Base-by-base conservation (phyloP, 2,329 filamentous ascomycete species). In the Aspergillus quadrilineatus region DNA sequence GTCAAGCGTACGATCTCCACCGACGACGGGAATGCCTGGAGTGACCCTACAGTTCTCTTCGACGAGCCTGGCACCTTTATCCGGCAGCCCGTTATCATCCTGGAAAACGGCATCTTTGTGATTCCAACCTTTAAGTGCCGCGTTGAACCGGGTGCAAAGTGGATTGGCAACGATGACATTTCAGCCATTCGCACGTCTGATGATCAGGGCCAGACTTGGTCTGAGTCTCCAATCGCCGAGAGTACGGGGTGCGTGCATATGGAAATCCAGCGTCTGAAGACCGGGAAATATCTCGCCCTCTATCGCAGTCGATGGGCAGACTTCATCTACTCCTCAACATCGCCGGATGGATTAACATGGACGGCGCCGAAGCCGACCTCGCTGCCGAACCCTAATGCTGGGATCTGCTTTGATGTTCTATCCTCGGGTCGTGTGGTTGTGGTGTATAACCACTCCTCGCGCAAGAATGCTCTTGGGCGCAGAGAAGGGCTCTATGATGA, bases 351-450 rank as follows among this genome's bases (percentile, higher is more conserved):
- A 8, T 6, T 47, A 4, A 9, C n/a, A 15, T 53, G 51, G 51
- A 53, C 43, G 22, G 51, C 32, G 4, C 51, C 51, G 4, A 7
- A 43, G 22, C 34, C 51, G 3, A 53, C 51, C 5, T 43, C 44
- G 6, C 42, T 53, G 34, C 51, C 43, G 32, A 53, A 53, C 26
- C 51, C 51, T 3, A 53, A 47, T 29, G 49, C 48, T 6, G 54
- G 54, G 2, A 56, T 52, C 8, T 57, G 49, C 50, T 57, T 57
- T n/a, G 43, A 53, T n/a, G 49, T 57, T 10, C 29, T 49, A 36
- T 37, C 49, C 17, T 43, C 49, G 4, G 51, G 43, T 4, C 44
- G 51, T 34, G 43, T 53, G 1, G 51, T 53, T 2, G 51, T 48
- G 0, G 51, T 53, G 5, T 53, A 53, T 28, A 53, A 53, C 28